Base-by-base conservation (phyloP, 129 eudicot species). In the Helichrysum umbraculigerum region DNA sequence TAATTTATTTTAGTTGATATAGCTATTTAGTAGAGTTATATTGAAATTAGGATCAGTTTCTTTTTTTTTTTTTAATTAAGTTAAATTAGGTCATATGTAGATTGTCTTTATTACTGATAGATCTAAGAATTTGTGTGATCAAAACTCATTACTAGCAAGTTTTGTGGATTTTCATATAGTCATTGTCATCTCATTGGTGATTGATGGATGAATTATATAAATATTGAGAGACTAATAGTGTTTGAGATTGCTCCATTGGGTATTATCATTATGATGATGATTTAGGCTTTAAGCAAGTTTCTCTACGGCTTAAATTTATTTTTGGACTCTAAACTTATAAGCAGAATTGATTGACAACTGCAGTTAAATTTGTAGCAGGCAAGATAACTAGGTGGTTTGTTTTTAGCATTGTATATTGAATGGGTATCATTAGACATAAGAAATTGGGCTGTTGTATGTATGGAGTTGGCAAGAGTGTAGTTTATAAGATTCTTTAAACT, bases 321-420 rank as follows among this genome's bases (percentile, higher is more conserved):
- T 44, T 44, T 12, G 52, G 52, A 44, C 1, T 12, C 17, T 12
- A 44, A 44, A 44, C 14, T 12, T 44, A 3, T 44, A 74, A 22
- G 22, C 15, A 19, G 28, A 39, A 39, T 39, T 39, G 1, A 39
- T 41, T 74, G 59, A 9, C 30, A 60, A 41, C 30, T 74, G 58
- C 70, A 41, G 29, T 74, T 15, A 62, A 62, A 42, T 75, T 6
- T 39, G 3, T 74, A 25, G 5, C 22, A 74, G 69, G 68, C 3
- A 29, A 33, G 76, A 17, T 57, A 72, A 34, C 35, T 35, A 5
- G 76, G 76, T 57, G 35, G 63, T 44, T 47, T 75, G 71, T 44
- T 47, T 57, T 42, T 63, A 62, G 33, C 52, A n/a, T 29, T 75
- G 63, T 12, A 44, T 63, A 29, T 29, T 56, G 66, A 57, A 56